These are phyloP conservation scores for Ministeria vibrans DNA, from an alignment of 78 protist genomes.

Conservation along the genomic window DNA sequence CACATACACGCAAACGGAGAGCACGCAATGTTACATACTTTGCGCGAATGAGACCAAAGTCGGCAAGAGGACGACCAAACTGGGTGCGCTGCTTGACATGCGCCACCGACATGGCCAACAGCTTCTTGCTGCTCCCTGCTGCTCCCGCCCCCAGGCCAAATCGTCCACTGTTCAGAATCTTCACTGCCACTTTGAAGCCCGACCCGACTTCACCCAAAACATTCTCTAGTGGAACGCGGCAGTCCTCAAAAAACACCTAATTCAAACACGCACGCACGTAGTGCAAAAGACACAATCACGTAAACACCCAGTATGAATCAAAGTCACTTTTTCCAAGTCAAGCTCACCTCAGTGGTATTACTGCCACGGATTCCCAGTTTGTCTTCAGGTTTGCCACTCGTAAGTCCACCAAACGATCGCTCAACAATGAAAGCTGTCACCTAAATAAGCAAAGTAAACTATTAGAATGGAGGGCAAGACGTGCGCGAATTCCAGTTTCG, in stretches of 20 bases:
- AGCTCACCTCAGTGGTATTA: no score
- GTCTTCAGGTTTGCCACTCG: slow-evolving; percentile 19
- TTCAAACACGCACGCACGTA: not conserved
- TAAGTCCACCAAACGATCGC: slow-evolving; percentile 19
- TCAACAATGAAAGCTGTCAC: slow-evolving; percentile 33
- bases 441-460: no score
- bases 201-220: slow-evolving; percentile 7
- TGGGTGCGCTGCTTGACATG: slow-evolving; percentile 11
- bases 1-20: not conserved
- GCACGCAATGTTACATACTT: slow-evolving; percentile 1
- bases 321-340: not conserved
- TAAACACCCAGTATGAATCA: not conserved
- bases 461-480: no score
- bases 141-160: slow-evolving; percentile 23
- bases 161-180: slow-evolving; percentile 34
- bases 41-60: slow-evolving; percentile 16
- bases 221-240: slow-evolving; percentile 27
- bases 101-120: slow-evolving; percentile 1
- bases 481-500: no score
- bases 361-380: slow-evolving; percentile 22
- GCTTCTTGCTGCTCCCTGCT: not conserved
- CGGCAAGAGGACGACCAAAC: slow-evolving; percentile 1
- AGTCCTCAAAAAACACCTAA: slow-evolving; percentile 6
- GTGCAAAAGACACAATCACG: not conserved
- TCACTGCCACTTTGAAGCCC: slow-evolving; percentile 30